These are phyloP conservation scores for Ascochyta pisi DNA, from an alignment of 2,329 filamentous ascomycete species.

Conservation along the genomic window DNA sequence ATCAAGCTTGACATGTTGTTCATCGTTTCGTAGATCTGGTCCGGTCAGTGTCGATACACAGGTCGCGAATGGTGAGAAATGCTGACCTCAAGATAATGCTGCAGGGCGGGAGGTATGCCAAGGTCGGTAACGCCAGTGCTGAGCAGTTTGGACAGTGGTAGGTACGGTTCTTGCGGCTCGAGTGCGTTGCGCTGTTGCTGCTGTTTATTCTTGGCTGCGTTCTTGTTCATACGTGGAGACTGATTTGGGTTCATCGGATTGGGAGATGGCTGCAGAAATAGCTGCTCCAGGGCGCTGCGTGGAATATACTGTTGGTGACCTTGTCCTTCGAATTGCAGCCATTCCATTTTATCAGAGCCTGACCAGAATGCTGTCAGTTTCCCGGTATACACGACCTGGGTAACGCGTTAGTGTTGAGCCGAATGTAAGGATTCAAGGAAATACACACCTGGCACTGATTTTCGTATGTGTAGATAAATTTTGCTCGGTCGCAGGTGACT, in stretches of 20 bases:
- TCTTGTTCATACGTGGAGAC: constrained; percentile 62
- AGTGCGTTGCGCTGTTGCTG: constrained; percentile 30
- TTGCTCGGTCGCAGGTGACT: constrained; percentile 78
- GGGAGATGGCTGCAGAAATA: constrained; percentile 56
- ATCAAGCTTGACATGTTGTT: constrained; percentile 69
- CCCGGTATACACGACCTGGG: constrained; percentile 77
- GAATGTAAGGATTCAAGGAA: no score
- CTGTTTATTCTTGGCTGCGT: constrained; percentile 61
- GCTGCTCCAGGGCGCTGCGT: constrained; percentile 62
- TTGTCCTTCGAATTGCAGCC: constrained; percentile 80
- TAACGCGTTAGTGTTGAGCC: constrained; percentile 25
- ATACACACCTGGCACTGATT: constrained; percentile 77
- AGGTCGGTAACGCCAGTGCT: constrained; percentile 57
- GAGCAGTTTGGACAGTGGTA: constrained; percentile 55
- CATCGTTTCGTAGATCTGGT: constrained; percentile 69
- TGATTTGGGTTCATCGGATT: constrained; percentile 58
- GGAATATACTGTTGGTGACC: constrained; percentile 85
- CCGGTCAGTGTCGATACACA: constrained; percentile 21
- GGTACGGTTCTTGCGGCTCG: constrained; percentile 47
- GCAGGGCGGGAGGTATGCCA: constrained; percentile 63
- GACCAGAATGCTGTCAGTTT: constrained; percentile 82
- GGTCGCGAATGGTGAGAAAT: constrained; percentile 17
- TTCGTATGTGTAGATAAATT: constrained; percentile 87
- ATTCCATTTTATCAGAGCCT: constrained; percentile 76
- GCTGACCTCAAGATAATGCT: constrained; percentile 68